A percentile compares a stretch with the other conserved stretches of the same genome.
phyloP scores from a whole-genome alignment of 2,329 filamentous ascomycete genomes.

The Hansfordia pulvinata region DNA sequence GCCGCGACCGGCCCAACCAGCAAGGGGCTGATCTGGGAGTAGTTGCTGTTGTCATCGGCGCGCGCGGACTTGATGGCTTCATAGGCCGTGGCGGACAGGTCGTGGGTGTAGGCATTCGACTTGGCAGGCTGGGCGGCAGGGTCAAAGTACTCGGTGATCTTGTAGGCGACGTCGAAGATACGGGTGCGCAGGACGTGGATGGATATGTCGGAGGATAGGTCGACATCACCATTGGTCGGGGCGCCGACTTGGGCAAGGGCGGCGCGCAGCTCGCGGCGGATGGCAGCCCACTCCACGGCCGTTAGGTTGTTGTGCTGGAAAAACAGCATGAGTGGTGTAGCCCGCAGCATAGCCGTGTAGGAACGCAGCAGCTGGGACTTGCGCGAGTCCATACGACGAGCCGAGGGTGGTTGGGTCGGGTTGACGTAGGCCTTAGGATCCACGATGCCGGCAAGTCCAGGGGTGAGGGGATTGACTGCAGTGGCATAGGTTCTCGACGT shows the following conservation, averaged over 20 bases:
- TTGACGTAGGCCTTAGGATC: slow-evolving; percentile 36
- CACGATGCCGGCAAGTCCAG: slow-evolving; percentile 13
- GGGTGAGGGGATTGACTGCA: too few relatives aligned
- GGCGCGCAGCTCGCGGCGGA: slow-evolving; percentile 53
- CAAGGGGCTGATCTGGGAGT: slow-evolving; percentile 55
- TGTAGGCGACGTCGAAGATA: slow-evolving; percentile 76
- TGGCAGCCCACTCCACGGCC: slow-evolving; percentile 59
- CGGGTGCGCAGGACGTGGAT: slow-evolving; percentile 78
- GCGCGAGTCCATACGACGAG: slow-evolving; percentile 73
- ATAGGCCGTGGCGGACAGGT: slow-evolving; percentile 40
- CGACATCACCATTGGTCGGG: slow-evolving; percentile 15
- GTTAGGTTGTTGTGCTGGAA: slow-evolving; percentile 62
- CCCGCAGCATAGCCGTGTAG: slow-evolving; percentile 79
- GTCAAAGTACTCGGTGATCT: slow-evolving; percentile 73
- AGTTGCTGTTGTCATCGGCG: slow-evolving; percentile 23
- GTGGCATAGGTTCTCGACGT: slow-evolving; percentile 16
- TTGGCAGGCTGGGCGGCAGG: slow-evolving; percentile 24
- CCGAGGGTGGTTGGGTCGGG: slow-evolving; percentile 72
- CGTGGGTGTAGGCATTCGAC: slow-evolving; percentile 30
- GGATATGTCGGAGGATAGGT: slow-evolving; percentile 50
- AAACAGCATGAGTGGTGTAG: slow-evolving; percentile 71
- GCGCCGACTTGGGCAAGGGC: slow-evolving; percentile 27
- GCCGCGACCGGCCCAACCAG: slow-evolving; percentile 71
- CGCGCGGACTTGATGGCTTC: slow-evolving; percentile 22
- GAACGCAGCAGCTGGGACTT: slow-evolving; percentile 79